Evolutionary conservation across 495 filamentous ascomycete genomes (phyloP), one percentile per base, ranked within the genome.

Genomic region (Neohortaea acidophila): DNA sequence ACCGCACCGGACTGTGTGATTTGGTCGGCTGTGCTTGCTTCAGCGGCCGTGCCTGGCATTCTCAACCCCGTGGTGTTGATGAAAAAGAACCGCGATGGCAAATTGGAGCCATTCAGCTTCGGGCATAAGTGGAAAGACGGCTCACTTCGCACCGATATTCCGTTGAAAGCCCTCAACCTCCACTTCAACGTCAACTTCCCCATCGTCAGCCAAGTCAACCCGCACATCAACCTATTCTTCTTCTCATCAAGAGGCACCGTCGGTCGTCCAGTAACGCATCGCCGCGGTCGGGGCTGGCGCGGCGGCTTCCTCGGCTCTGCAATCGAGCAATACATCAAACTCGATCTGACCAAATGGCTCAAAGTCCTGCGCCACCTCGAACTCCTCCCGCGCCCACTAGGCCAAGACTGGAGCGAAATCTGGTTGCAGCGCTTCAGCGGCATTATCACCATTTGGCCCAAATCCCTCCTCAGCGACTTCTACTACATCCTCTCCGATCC

Each of bases 111-210:
- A 0, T 96, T 92, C 55, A 83, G 77, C 2, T 94, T 94, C 52
- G 87, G 85, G 0, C 82, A 93, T 59, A 94, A 93, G 60, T 97
- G 91, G 91, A 96, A 96, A 59, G 89, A 97, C 53, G 89, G 91
- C 36, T 81, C 74, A 41, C 61, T 97, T 25, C 75, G 87, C 10
- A 97, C 89, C 1, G 89, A 97, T 54, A 94, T 97, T 39, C 89
- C 89, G 0, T 74, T 96, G 53, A 87, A 84, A 58, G 76, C 85
- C 5, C 64, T 97, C 28, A 96, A 96, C 51, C 65, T 89, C 1
- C 83, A 94, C 56, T 96, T 96, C 69, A 94, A 94, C 57, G 91
- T 96, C 51, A 92, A 86, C 47, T 97, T 96, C 59, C 81, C 80
- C 39, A 85, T 97, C 46, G 89, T 97, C 54, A 81, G 73, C 38